Conservation (phyloP, 768 basidiomycete genomes). For the Trametes punicea region DNA sequence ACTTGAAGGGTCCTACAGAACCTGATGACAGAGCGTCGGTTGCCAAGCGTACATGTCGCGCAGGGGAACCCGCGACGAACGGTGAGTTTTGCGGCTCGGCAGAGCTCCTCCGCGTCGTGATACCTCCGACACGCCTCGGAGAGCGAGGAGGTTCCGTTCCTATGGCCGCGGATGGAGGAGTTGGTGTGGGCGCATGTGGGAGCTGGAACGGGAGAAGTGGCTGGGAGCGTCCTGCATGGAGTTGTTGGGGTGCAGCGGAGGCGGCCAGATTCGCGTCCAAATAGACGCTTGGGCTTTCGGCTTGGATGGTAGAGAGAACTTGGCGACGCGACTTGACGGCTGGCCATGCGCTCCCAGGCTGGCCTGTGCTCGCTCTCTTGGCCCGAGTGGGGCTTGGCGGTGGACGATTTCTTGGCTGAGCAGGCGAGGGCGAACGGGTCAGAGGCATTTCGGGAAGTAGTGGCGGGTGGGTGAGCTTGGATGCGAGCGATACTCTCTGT, state of each 20-base stretch:
- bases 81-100: background rate
- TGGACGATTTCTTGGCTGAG: background rate
- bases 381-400: background rate
- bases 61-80: background rate
- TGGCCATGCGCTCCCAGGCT: background rate
- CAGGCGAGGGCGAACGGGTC: background rate
- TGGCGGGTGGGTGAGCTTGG: background rate
- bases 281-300: background rate
- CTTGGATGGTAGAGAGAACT: slow-evolving; percentile 8
- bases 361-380: background rate
- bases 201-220: background rate
- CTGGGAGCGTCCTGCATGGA: background rate
- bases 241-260: background rate
- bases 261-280: background rate
- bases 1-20: slow-evolving; percentile 23
- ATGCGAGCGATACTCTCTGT: background rate
- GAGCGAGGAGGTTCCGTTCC: background rate
- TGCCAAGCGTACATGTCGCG: background rate
- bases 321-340: background rate
- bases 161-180: background rate
- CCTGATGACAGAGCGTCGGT: background rate
- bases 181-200: background rate
- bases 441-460: background rate
- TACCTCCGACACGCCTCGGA: background rate
- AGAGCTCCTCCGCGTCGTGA: background rate